Percentiles rank a stretch among this genome's conserved stretches.
phyloP scores from a whole-genome alignment of 352 stramenopile genomes.

The Phytophthora pseudosyringae region DNA sequence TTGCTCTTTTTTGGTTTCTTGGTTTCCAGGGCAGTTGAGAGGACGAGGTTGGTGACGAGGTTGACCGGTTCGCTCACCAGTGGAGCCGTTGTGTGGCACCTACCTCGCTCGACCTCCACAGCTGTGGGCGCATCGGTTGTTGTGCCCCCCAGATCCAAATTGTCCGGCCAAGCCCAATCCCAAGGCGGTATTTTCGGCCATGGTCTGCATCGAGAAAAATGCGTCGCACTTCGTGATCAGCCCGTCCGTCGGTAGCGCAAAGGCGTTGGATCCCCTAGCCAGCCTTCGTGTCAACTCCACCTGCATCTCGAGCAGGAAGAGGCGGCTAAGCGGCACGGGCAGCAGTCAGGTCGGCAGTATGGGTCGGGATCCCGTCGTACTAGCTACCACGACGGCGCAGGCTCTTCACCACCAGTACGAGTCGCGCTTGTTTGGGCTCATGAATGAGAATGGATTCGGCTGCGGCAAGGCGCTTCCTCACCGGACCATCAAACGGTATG shows the following conservation, averaged over 20 bases:
- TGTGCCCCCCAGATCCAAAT: conserved; percentile 38
- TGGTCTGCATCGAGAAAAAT: conserved; percentile 38
- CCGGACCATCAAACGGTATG: conserved; percentile 59
- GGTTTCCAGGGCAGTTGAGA: conserved; percentile 29
- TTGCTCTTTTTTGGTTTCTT: conserved; percentile 41
- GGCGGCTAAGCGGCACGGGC: conserved; percentile 20
- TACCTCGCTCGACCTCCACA: conserved; percentile 6
- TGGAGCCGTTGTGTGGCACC: conserved; percentile 29
- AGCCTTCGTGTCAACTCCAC: conserved; percentile 17
- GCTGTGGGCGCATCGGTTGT: conserved; percentile 16
- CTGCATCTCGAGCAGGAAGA: conserved; percentile 31
- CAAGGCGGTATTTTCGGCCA: conserved; percentile 42
- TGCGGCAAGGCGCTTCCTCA: conserved; percentile 47
- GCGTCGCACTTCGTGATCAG: conserved; percentile 36
- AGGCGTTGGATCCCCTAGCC: conserved; percentile 11
- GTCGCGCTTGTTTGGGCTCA: conserved; percentile 37
- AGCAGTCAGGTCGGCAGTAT: conserved; percentile 19
- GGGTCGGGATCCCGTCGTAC: conserved; percentile 19
- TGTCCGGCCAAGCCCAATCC: conserved; percentile 39
- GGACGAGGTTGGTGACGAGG: conserved; percentile 16
- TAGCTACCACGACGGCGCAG: conserved; percentile 25
- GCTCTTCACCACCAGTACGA: conserved; percentile 67
- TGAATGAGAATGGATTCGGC: conserved; percentile 42
- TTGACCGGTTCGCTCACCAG: conserved; percentile 27
- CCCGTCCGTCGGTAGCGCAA: conserved; percentile 21